A percentile compares a stretch with the other conserved stretches of the same genome.
Conservation (phyloP, 2,329 filamentous ascomycete genomes). For the Pezicula rhizophila region DNA sequence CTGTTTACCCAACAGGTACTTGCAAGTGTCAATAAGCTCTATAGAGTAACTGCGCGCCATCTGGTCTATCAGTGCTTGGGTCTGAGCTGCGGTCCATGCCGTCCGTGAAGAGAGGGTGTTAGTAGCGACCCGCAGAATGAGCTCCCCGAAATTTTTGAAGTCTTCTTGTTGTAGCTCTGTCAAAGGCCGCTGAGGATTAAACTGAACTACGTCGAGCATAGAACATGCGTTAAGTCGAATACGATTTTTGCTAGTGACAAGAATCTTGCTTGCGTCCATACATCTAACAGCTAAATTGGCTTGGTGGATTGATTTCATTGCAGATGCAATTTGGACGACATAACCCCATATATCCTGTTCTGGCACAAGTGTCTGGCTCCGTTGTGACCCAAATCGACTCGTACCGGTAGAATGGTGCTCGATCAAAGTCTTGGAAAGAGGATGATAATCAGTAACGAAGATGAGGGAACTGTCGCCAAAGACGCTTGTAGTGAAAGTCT, state of each 20-base stretch:
- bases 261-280: conserved; percentile 80
- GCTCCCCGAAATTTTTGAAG: conserved; percentile 73
- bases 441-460: conserved; percentile 90
- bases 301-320: conserved; percentile 77
- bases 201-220: conserved; percentile 83
- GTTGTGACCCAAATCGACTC: conserved; percentile 31
- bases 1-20: conserved; percentile 71
- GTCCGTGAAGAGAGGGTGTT: conserved; percentile 49
- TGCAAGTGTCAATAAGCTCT: conserved; percentile 71
- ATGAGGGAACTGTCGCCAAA: conserved; percentile 95
- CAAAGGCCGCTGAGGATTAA: conserved; percentile 62
- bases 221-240: conserved; percentile 83
- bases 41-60: conserved; percentile 70
- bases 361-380: conserved; percentile 37
- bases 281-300: conserved; percentile 78
- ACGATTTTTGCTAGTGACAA: conserved; percentile 85
- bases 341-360: conserved; percentile 87
- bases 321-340: conserved; percentile 84
- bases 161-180: conserved; percentile 83
- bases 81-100: conserved; percentile 41
- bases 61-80: conserved; percentile 66
- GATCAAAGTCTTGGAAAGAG: conserved; percentile 80
- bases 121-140: conserved; percentile 77
- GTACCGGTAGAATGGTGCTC: conserved; percentile 63
- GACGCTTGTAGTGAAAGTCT: conserved; percentile 86